phyloP scores from a whole-genome alignment of 1,284 basidiomycete genomes.

The Phaffia rhodozyma region DNA sequence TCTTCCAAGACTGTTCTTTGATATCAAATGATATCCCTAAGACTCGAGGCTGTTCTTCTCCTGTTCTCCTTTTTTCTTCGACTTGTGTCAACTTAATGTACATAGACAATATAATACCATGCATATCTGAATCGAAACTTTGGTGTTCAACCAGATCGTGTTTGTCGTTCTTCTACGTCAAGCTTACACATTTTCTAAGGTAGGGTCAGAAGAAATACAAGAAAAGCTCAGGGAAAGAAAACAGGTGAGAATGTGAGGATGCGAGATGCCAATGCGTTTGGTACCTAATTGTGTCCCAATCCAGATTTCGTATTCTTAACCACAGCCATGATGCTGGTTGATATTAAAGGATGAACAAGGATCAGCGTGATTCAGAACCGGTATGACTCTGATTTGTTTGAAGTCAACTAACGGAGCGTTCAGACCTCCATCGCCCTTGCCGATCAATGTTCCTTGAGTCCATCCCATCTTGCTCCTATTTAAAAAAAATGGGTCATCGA shows the following conservation, averaged over 20 bases:
- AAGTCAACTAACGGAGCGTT: conserved; percentile 32
- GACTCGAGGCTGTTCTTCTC: no score
- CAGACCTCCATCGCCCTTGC: conserved; percentile 30
- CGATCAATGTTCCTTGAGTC: conserved; percentile 34
- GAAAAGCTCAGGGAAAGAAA: not conserved
- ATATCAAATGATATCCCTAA: no score
- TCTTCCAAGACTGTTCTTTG: no score
- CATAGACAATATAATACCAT: no score
- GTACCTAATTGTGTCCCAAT: conserved; percentile 27
- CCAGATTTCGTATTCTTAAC: conserved; percentile 38
- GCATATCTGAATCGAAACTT: no score
- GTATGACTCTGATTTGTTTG: not conserved
- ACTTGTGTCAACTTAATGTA: no score
- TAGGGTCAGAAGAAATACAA: not conserved
- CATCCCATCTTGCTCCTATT: conserved; percentile 25
- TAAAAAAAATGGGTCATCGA: not conserved
- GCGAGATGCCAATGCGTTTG: not conserved
- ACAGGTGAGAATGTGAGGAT: not conserved
- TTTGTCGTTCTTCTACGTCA: no score
- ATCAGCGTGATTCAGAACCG: not conserved
- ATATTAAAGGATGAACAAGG: not conserved
- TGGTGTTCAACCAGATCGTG: no score
- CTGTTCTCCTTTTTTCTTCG: no score
- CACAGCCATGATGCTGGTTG: conserved; percentile 33
- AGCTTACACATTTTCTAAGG: no score